Evolutionary conservation across 371 early-diverging fungal genomes (phyloP).

Genomic region (Thermomucor indicae-seudaticae): DNA sequence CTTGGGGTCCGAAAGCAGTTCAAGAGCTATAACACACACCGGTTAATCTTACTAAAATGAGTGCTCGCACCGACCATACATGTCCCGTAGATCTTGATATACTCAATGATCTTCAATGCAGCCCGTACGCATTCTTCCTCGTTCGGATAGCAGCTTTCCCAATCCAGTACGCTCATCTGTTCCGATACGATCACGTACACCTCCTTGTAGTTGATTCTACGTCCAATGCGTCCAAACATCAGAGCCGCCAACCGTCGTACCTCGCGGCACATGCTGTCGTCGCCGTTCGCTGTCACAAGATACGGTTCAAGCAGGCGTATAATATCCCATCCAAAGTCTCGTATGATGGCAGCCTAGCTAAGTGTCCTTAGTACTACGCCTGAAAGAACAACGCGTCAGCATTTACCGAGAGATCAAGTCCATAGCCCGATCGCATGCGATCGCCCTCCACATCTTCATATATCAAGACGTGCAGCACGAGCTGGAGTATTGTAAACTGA

Average conservation of each 20-base stretch:
- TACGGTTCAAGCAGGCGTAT: constrained; percentile 6
- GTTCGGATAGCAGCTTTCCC: neutral
- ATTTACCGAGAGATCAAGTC: too few species aligned
- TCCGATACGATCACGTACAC: constrained; percentile 3
- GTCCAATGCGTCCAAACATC: constrained; percentile 2
- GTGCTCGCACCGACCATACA: neutral
- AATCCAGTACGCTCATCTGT: constrained; percentile 8
- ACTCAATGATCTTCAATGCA: constrained; percentile 2
- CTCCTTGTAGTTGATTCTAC: constrained; percentile 1
- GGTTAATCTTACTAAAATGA: too few species aligned
- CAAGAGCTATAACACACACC: neutral
- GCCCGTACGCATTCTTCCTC: constrained; percentile 1
- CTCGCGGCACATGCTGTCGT: neutral
- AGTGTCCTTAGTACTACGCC: too few species aligned
- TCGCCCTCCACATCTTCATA: too few species aligned
- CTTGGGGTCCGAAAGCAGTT: neutral
- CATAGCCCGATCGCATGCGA: too few species aligned
- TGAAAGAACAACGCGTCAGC: too few species aligned
- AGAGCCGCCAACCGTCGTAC: neutral
- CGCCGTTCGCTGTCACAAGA: constrained; percentile 3
- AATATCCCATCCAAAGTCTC: constrained; percentile 4
- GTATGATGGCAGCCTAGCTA: too few species aligned
- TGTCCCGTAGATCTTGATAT: constrained; percentile 4
- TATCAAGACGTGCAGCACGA: neutral
- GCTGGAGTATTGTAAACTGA: neutral